A percentile compares a stretch with the other conserved stretches of the same genome.
Conservation (phyloP, 257 asterid genomes). For the Verbascum thapsus region DNA sequence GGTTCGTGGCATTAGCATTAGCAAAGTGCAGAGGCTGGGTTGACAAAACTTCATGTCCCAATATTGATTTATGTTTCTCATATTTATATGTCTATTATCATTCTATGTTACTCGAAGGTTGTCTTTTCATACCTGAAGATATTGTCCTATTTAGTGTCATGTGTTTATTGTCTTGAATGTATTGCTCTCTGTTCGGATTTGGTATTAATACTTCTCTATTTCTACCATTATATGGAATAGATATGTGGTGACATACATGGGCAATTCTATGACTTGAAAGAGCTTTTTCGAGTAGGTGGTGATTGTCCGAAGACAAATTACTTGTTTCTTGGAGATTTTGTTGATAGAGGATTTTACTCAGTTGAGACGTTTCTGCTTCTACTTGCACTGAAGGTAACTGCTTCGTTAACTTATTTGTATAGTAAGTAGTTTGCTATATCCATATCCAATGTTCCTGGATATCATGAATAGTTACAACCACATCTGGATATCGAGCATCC, state of each 20-base stretch:
- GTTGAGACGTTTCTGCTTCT: slow-evolving; percentile 96
- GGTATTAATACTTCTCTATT: slow-evolving; percentile 16
- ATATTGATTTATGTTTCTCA: not conserved
- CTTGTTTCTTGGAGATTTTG: slow-evolving; percentile 97
- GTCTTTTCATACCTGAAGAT: not conserved
- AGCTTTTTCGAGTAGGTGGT: slow-evolving; percentile 94
- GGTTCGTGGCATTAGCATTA: too few species aligned
- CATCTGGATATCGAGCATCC: slow-evolving; percentile 1
- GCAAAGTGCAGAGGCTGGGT: not conserved
- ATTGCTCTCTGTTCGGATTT: slow-evolving; percentile 21
- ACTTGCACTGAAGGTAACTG: slow-evolving; percentile 83
- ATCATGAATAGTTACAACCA: slow-evolving; percentile 15
- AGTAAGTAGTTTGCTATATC: slow-evolving; percentile 3
- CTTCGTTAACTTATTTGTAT: slow-evolving; percentile 12
- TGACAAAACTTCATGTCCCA: not conserved
- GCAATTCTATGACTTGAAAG: slow-evolving; percentile 97
- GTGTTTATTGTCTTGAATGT: slow-evolving; percentile 9
- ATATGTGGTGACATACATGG: slow-evolving; percentile 99
- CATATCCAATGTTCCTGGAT: slow-evolving; percentile 2
- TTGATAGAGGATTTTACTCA: slow-evolving; percentile 94
- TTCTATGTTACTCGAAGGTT: not conserved
- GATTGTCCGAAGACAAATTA: slow-evolving; percentile 94
- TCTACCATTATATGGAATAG: slow-evolving; percentile 41
- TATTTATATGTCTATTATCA: not conserved
- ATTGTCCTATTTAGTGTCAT: not conserved